These are phyloP conservation scores for Calophaca sinica DNA, from an alignment of 306 rosid species.

Conservation along the genomic window DNA sequence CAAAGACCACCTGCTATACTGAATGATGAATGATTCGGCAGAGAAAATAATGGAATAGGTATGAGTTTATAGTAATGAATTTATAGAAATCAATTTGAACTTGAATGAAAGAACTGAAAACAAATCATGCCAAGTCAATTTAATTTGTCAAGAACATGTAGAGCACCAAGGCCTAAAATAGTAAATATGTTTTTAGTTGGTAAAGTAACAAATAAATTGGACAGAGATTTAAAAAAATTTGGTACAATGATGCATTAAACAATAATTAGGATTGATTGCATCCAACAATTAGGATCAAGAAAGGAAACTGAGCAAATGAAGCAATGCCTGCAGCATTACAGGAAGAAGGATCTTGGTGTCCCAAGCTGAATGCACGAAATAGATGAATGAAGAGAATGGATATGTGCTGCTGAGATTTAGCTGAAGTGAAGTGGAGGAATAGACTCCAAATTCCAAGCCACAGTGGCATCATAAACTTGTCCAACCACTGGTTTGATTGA, in stretches of 20 bases:
- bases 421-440: too few relatives aligned
- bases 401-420: too few relatives aligned
- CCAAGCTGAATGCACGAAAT: too few relatives aligned
- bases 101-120: background rate
- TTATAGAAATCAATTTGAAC: background rate
- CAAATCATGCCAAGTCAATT: background rate
- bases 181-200: background rate
- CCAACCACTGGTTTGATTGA: too few relatives aligned
- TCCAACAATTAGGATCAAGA: background rate
- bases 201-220: background rate
- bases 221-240: background rate
- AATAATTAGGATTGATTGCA: background rate
- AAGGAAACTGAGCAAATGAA: too few relatives aligned
- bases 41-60: background rate
- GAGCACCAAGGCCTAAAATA: background rate
- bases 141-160: background rate
- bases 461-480: too few relatives aligned
- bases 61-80: background rate
- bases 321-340: too few relatives aligned
- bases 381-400: too few relatives aligned
- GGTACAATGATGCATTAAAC: background rate
- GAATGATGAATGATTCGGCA: background rate
- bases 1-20: background rate
- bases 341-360: too few relatives aligned
- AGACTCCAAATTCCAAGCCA: too few relatives aligned